Evolutionary conservation across 257 asterid species (phyloP).

Genomic region (Solanum commersonii): DNA sequence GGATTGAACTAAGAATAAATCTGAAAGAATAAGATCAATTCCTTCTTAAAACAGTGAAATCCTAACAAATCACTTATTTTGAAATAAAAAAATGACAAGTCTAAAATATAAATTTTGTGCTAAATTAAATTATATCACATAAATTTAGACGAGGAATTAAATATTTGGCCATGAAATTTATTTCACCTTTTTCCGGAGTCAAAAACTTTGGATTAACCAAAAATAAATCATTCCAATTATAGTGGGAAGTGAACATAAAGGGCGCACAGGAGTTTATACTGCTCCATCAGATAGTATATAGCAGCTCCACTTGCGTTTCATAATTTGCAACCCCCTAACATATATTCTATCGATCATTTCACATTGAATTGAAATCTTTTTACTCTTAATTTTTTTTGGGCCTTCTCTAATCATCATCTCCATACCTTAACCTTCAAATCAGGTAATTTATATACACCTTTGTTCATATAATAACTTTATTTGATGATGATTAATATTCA

Average conservation of each 20-base stretch:
- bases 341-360: not conserved
- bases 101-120: no score
- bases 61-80: no score
- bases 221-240: no score
- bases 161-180: no score
- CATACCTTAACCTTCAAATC: not conserved
- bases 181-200: no score
- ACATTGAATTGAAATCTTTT: not conserved
- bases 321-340: not conserved
- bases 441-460: not conserved
- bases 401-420: not conserved
- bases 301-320: not conserved
- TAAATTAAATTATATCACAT: no score
- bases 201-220: no score
- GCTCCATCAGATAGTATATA: not conserved
- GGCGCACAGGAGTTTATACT: not conserved
- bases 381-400: not conserved
- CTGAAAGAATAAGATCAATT: no score
- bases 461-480: not conserved
- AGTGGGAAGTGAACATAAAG: not conserved
- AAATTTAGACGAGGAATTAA: no score
- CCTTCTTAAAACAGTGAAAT: no score
- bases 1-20: no score
- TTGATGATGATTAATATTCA: not conserved
- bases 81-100: no score